Evolutionary conservation across 345 rosid genomes (phyloP).

Genomic region (Aethionema arabicum): DNA sequence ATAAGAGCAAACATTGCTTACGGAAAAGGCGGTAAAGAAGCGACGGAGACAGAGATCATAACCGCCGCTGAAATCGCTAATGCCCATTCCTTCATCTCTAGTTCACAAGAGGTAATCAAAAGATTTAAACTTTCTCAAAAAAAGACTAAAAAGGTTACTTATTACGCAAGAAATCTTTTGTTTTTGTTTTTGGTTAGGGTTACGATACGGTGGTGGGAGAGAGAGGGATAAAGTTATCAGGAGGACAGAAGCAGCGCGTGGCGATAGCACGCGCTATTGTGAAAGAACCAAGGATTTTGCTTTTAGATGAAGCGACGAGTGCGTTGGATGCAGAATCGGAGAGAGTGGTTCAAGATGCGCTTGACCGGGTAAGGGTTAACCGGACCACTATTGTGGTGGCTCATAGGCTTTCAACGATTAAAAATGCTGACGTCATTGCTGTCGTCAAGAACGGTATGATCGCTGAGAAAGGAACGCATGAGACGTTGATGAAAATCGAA

Average conservation of each 20-base stretch:
- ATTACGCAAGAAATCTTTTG: background rate
- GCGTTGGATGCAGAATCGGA: constrained; percentile 76
- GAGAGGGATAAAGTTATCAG: constrained; percentile 59
- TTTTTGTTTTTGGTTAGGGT: constrained; percentile 38
- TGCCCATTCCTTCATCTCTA: constrained; percentile 58
- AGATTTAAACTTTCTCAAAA: background rate
- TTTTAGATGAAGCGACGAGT: constrained; percentile 78
- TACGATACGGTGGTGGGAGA: constrained; percentile 63
- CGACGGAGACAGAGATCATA: constrained; percentile 51
- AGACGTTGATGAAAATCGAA: constrained; percentile 39
- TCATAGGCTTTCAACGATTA: constrained; percentile 67
- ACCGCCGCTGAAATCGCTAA: constrained; percentile 60
- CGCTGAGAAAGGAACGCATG: constrained; percentile 65
- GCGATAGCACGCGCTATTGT: constrained; percentile 72
- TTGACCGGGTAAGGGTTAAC: constrained; percentile 43
- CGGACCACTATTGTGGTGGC: constrained; percentile 64
- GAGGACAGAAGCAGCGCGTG: constrained; percentile 73
- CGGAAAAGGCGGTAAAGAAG: constrained; percentile 51
- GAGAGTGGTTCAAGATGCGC: constrained; percentile 44
- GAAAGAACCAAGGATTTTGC: constrained; percentile 52
- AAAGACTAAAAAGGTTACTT: background rate
- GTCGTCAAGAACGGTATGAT: constrained; percentile 64
- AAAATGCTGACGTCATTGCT: constrained; percentile 55
- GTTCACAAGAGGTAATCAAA: constrained; percentile 42
- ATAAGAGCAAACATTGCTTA: constrained; percentile 66